Evolutionary conservation across 805 yeast genomes (phyloP).

Genomic region (Ogataea haglerorum): DNA sequence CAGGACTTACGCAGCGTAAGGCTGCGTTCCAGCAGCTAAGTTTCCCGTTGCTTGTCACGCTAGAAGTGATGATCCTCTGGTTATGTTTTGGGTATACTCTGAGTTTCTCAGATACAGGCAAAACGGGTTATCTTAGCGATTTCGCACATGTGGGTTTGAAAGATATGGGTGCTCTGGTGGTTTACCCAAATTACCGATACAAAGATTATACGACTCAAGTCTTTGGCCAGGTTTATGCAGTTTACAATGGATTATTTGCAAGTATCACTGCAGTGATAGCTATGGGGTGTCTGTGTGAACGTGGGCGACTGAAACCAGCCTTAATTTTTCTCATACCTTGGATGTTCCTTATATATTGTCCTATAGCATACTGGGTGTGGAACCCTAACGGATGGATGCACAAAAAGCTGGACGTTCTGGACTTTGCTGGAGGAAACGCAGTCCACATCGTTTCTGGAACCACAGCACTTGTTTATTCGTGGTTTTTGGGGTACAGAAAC

Average conservation of each 20-base stretch:
- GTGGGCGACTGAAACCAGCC: conserved; percentile 80
- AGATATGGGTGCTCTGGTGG: conserved; percentile 36
- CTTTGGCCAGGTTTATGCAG: conserved; percentile 67
- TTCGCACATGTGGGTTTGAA: conserved; percentile 71
- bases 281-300: conserved; percentile 84
- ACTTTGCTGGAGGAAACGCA: conserved; percentile 94
- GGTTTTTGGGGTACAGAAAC: conserved; percentile 69
- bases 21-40: conserved; percentile 76
- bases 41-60: conserved; percentile 63
- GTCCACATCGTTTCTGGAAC: conserved; percentile 86
- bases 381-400: conserved; percentile 85
- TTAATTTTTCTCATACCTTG: conserved; percentile 72
- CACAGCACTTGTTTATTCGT: conserved; percentile 78
- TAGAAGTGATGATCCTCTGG: conserved; percentile 77
- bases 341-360: conserved; percentile 88
- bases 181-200: conserved; percentile 10
- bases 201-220: conserved; percentile 18
- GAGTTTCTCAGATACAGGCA: conserved; percentile 74
- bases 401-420: conserved; percentile 70
- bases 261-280: conserved; percentile 80
- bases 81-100: conserved; percentile 89
- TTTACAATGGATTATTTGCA: conserved; percentile 79
- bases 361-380: conserved; percentile 91
- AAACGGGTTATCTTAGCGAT: conserved; percentile 65
- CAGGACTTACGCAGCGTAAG: conserved; percentile 81